Conservation (phyloP, 2,329 filamentous ascomycete genomes). For the Ampelomyces quisqualis region DNA sequence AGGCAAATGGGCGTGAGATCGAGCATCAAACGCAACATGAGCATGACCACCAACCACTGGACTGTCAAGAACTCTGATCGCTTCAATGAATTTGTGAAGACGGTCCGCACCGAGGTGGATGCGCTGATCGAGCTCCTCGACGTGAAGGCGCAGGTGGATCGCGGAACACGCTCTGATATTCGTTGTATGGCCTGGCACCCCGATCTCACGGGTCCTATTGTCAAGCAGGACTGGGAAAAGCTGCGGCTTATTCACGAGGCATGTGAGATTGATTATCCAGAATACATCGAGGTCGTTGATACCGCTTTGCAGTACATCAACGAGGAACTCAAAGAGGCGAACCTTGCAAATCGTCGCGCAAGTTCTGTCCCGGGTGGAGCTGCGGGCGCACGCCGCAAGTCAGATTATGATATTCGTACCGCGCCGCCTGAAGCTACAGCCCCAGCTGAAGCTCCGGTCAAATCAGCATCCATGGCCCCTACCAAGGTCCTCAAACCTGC, state of each 20-base stretch:
- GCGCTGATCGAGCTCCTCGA: slow-evolving; percentile 47
- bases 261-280: slow-evolving; percentile 47
- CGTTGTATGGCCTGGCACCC: slow-evolving; percentile 53
- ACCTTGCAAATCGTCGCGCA: slow-evolving; percentile 21
- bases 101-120: slow-evolving; percentile 48
- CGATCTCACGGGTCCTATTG: slow-evolving; percentile 40
- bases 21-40: slow-evolving; percentile 38
- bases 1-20: slow-evolving; percentile 35
- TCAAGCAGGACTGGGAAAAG: slow-evolving; percentile 44
- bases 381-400: slow-evolving; percentile 23
- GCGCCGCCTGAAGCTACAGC: slow-evolving; percentile 7
- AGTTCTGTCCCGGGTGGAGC: slow-evolving; percentile 10
- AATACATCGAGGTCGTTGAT: slow-evolving; percentile 47
- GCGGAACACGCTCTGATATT: slow-evolving; percentile 49
- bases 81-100: slow-evolving; percentile 46
- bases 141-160: slow-evolving; percentile 48
- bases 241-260: slow-evolving; percentile 49
- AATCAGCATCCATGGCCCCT: too few species aligned
- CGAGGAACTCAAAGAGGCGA: slow-evolving; percentile 34
- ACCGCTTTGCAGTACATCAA: slow-evolving; percentile 48
- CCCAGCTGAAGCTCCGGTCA: not conserved
- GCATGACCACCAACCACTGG: slow-evolving; percentile 45
- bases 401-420: slow-evolving; percentile 22
- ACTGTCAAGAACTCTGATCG: slow-evolving; percentile 45
- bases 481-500: not conserved